Base-by-base conservation (phyloP, 768 basidiomycete species). In the Russula lepida region DNA sequence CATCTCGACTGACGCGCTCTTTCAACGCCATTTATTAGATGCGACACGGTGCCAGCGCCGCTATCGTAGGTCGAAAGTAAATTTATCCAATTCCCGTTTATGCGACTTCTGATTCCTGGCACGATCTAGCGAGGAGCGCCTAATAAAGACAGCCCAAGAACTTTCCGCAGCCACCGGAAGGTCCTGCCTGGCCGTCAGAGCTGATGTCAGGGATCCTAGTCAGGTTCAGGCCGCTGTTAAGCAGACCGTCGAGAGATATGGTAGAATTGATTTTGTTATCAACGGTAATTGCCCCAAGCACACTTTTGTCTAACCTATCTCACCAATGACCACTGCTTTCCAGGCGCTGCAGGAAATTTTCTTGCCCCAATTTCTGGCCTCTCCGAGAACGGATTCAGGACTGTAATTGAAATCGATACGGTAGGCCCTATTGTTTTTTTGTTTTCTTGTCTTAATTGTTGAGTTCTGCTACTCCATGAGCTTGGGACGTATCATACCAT, bases 261-360 rank as follows among this genome's bases (percentile, higher is more conserved):
- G 95, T 0, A 79, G 79, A 64, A 92, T 99, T 60, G 95, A 99
- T 74, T 95, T 91, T 70, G 95, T 98, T 54, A 90, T 98, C 58
- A 93, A 92, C 70, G 93, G 93, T 89, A 72, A 59, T 79, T 74
- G 3, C 2, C 41, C 44, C 3, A 47, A 4, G 44, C 53, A 32
- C n/a, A 4, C 13, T 17, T 49, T 23, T 27, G n/a, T 30, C 43
- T 33, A 32, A 25, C 28, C 11, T 17, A 12, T 19, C 15, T 13
- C 12, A n/a, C n/a, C 33, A 23, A 37, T 23, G 23, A 33, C 41
- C 52, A 27, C 27, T 19, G 25, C 39, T 11, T 50, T 27, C 19
- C 63, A 93, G 92, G 92, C 63, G 94, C 94, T 44, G 95, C 95
- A 60, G 95, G 95, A 3, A 99, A 98, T 76, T 99, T 98, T 75